Conservation (phyloP, 345 rosid species). For the Murraya koenigii region DNA sequence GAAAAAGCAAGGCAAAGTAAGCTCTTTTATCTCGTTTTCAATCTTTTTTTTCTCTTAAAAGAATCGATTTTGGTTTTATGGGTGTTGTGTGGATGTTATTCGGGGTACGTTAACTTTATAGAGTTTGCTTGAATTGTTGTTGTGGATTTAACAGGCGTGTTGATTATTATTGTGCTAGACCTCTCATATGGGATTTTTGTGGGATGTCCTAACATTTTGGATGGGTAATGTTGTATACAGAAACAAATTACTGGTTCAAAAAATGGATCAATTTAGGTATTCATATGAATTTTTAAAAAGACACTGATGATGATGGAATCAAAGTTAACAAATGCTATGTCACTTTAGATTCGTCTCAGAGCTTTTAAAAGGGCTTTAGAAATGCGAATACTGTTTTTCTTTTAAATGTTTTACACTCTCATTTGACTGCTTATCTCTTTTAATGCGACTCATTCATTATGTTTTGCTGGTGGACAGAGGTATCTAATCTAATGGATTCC, state of each 20-base stretch:
- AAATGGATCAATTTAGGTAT: not conserved
- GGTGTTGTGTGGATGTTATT: not conserved
- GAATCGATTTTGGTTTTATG: not conserved
- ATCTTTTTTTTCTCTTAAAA: not conserved
- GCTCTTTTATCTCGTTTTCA: constrained; percentile 3
- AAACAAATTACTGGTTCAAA: not conserved
- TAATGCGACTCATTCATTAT: not conserved
- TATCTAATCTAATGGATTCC: not conserved
- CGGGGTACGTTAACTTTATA: not conserved
- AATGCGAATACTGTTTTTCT: not conserved
- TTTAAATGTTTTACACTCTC: not conserved
- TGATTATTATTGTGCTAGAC: not conserved
- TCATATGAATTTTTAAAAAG: not conserved
- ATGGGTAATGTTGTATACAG: not conserved
- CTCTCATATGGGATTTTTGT: not conserved
- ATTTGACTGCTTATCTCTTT: not conserved
- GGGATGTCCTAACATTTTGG: not conserved
- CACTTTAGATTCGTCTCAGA: not conserved
- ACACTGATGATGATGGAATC: not conserved
- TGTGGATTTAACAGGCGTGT: not conserved
- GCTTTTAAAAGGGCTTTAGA: not conserved
- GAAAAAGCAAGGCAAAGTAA: constrained; percentile 62
- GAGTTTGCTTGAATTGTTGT: not conserved
- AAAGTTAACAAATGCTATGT: not conserved
- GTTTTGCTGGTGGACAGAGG: not conserved